Evolutionary conservation across 352 stramenopile genomes (phyloP).

Genomic region (Globisporangium splendens): DNA sequence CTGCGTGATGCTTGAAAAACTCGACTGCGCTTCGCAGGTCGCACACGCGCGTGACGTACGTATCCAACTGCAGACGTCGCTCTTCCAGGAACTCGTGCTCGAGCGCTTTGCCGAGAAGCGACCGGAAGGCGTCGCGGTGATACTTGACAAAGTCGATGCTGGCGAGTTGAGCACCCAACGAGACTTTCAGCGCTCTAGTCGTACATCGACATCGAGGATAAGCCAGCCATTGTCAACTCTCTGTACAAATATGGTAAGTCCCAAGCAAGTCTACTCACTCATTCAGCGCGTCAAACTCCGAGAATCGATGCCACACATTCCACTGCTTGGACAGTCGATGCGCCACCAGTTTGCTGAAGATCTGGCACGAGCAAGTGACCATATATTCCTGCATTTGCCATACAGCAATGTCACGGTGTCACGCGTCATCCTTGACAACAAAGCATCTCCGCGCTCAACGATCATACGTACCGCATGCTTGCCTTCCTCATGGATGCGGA

Average conservation of each 20-base stretch:
- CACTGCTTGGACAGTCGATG: constrained; percentile 54
- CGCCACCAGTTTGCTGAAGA: constrained; percentile 45
- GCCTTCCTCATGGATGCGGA: constrained; percentile 33
- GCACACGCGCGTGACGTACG: constrained; percentile 43
- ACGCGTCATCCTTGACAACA: background rate
- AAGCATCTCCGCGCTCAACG: background rate
- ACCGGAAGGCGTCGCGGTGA: constrained; percentile 44
- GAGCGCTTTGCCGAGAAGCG: constrained; percentile 44
- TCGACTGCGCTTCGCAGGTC: constrained; percentile 36
- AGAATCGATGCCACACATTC: constrained; percentile 64
- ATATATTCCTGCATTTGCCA: constrained; percentile 46
- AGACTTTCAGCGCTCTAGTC: constrained; percentile 35
- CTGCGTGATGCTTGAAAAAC: constrained; percentile 57
- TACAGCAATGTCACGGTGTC: no score
- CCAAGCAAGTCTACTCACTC: constrained; percentile 21
- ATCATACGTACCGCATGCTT: constrained; percentile 37
- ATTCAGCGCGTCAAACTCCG: constrained; percentile 56
- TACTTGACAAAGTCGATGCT: constrained; percentile 51
- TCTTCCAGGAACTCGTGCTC: constrained; percentile 60
- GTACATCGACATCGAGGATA: background rate
- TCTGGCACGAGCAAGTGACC: constrained; percentile 51
- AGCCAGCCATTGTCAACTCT: background rate
- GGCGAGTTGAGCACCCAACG: constrained; percentile 40
- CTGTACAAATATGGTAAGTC: background rate
- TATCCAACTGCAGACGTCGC: constrained; percentile 47